Conservation (phyloP, 1,139 yeast genomes). For the Blastobotrys indianensis region DNA sequence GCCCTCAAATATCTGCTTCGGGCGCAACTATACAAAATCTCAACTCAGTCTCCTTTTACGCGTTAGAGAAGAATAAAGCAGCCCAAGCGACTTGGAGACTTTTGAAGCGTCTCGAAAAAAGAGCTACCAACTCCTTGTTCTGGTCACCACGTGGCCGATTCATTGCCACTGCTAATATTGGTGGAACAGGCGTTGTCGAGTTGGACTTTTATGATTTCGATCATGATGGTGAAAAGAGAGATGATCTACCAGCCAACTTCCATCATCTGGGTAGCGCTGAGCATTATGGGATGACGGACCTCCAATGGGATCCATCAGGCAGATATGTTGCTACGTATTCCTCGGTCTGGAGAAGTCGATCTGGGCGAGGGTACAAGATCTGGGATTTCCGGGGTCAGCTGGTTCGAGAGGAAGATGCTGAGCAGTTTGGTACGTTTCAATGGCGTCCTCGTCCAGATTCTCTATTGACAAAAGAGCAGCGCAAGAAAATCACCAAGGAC, state of each 20-base stretch:
- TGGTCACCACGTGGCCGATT: constrained; percentile 97
- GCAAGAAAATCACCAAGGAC: constrained; percentile 86
- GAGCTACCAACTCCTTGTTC: constrained; percentile 59
- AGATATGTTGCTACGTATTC: constrained; percentile 86
- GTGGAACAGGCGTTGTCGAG: constrained; percentile 49
- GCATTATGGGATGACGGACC: constrained; percentile 73
- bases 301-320: constrained; percentile 96
- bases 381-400: constrained; percentile 78
- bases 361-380: constrained; percentile 86
- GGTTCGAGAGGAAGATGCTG: constrained; percentile 68
- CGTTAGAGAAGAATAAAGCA: constrained; percentile 57
- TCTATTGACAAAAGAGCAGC: constrained; percentile 66
- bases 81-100: constrained; percentile 51
- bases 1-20: constrained; percentile 43
- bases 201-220: constrained; percentile 84
- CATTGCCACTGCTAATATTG: constrained; percentile 68
- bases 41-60: constrained; percentile 73
- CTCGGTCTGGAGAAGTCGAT: constrained; percentile 74
- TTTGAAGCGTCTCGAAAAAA: constrained; percentile 53
- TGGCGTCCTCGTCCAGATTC: constrained; percentile 98
- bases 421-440: constrained; percentile 78
- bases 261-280: constrained; percentile 60
- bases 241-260: constrained; percentile 40
- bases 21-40: constrained; percentile 56
- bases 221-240: constrained; percentile 60